A percentile compares a stretch with the other conserved stretches of the same genome.
These are phyloP conservation scores for Phialophora tarda DNA, from an alignment of 2,329 filamentous ascomycete genomes.

Conservation along the genomic window DNA sequence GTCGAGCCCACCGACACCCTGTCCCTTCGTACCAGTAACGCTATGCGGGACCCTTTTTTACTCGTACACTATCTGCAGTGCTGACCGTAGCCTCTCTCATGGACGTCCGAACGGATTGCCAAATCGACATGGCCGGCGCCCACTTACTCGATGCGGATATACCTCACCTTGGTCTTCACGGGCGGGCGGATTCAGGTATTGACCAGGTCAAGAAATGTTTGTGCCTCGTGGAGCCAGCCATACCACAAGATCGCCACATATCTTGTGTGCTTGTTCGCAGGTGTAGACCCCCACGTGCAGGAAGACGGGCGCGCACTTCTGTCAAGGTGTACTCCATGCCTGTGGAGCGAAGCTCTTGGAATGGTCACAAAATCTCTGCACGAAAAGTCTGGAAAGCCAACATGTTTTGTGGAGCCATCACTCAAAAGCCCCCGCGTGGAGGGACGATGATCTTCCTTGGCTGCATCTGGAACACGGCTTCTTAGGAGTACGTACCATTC, in stretches of 20 bases:
- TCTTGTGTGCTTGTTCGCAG: background rate
- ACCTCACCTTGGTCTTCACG: background rate
- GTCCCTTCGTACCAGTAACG: background rate
- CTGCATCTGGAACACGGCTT: background rate
- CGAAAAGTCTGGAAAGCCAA: background rate
- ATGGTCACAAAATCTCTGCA: background rate
- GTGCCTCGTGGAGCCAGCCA: background rate
- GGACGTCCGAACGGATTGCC: background rate
- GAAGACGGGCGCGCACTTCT: background rate
- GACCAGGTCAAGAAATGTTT: background rate
- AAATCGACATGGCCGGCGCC: background rate
- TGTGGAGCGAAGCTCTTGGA: background rate
- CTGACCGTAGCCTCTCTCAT: background rate
- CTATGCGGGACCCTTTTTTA: background rate
- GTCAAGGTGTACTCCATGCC: background rate
- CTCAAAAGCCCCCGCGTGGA: constrained; percentile 14
- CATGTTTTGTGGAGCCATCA: background rate
- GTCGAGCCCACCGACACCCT: background rate
- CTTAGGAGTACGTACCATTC: background rate
- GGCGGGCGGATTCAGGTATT: background rate
- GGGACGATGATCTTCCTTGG: constrained; percentile 6
- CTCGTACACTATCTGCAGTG: background rate
- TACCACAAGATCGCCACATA: background rate
- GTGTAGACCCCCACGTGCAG: background rate
- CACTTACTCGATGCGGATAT: background rate